Conservation (phyloP, 2,329 filamentous ascomycete species). For the Stachybotrys elegans region DNA sequence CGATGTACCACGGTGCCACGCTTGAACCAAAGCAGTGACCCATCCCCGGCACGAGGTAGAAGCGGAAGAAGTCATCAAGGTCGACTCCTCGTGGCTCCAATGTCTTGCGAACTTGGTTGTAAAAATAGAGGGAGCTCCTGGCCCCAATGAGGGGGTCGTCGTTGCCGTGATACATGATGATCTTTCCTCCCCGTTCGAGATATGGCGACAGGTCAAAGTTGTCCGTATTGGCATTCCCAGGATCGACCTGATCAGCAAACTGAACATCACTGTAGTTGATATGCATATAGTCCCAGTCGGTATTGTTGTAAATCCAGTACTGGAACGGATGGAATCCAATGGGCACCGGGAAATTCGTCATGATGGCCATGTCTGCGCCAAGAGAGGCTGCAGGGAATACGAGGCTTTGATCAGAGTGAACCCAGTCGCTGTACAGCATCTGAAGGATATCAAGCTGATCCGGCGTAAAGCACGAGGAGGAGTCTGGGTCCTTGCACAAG, state of each 20-base stretch:
- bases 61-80: background rate
- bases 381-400: slow-evolving; percentile 6
- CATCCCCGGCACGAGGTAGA: slow-evolving; percentile 7
- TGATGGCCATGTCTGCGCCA: slow-evolving; percentile 1
- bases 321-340: slow-evolving; percentile 7
- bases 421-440: slow-evolving; percentile 2
- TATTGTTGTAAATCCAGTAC: slow-evolving; percentile 9
- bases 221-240: slow-evolving; percentile 30
- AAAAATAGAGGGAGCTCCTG: background rate
- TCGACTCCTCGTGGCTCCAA: background rate
- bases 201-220: slow-evolving; percentile 31
- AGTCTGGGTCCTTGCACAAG: slow-evolving; percentile 26
- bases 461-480: slow-evolving; percentile 4
- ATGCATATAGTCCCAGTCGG: slow-evolving; percentile 5
- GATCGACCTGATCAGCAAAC: slow-evolving; percentile 26
- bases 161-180: slow-evolving; percentile 38
- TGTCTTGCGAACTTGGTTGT: background rate
- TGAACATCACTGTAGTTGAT: slow-evolving; percentile 6
- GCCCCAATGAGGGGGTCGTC: slow-evolving; percentile 19
- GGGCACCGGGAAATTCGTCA: background rate
- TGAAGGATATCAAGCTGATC: slow-evolving; percentile 6
- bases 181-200: slow-evolving; percentile 32
- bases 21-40: slow-evolving; percentile 36
- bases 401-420: slow-evolving; percentile 3
- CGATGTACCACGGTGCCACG: slow-evolving; percentile 37